A percentile compares a stretch with the other conserved stretches of the same genome.
phyloP scores from a whole-genome alignment of 2,329 filamentous ascomycete genomes.

The Epichloe baconii region DNA sequence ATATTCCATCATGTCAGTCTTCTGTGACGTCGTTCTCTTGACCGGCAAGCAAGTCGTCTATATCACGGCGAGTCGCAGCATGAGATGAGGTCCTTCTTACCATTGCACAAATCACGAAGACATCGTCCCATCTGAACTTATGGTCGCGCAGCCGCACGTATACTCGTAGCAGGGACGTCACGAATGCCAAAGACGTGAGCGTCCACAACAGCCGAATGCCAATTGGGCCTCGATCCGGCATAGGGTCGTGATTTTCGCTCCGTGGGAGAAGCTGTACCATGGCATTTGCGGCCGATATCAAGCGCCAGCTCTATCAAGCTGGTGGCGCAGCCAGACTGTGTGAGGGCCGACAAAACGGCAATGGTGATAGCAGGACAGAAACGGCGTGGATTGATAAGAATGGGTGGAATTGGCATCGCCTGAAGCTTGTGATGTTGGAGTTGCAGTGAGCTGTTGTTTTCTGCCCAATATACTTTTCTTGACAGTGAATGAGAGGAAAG shows the following conservation, averaged over 20 bases:
- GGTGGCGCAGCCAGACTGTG: background rate
- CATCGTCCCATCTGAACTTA: conserved; percentile 11
- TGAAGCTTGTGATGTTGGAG: no score
- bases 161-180: conserved; percentile 7
- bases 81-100: background rate
- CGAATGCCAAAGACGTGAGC: conserved; percentile 8
- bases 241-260: background rate
- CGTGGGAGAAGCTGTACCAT: background rate
- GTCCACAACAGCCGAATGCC: conserved; percentile 8
- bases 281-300: background rate
- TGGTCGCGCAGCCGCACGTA: conserved; percentile 5
- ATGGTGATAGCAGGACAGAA: no score
- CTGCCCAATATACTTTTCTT: no score
- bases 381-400: no score
- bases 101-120: conserved; percentile 11
- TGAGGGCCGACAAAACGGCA: no score
- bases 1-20: no score
- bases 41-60: no score
- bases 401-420: no score
- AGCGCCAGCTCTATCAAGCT: background rate
- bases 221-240: conserved; percentile 7
- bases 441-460: no score
- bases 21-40: no score
- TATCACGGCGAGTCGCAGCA: background rate
- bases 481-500: no score